phyloP scores from a whole-genome alignment of 2,329 filamentous ascomycete species.

The Penicillium vulpinum region DNA sequence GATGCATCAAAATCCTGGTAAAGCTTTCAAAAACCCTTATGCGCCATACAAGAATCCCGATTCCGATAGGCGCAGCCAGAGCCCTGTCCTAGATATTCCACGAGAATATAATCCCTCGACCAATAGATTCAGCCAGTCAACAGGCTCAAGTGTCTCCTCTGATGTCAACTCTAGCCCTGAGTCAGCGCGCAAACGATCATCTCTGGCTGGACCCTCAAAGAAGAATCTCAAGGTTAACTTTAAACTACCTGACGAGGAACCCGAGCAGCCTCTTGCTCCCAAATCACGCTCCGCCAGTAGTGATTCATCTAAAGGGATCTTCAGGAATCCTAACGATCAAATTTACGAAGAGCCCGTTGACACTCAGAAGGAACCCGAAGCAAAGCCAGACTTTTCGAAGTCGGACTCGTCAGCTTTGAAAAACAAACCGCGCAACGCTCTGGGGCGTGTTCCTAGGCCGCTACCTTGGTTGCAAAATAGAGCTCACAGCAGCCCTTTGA shows the following conservation, averaged over 20 bases:
- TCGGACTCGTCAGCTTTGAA: conserved; percentile 52
- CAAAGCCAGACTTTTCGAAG: conserved; percentile 30
- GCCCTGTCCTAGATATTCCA: conserved; percentile 28
- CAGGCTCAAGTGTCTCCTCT: conserved; percentile 19
- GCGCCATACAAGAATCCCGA: conserved; percentile 50
- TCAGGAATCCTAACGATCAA: conserved; percentile 60
- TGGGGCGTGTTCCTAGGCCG: conserved; percentile 48
- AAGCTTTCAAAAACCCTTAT: conserved; percentile 51
- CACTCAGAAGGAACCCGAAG: conserved; percentile 23
- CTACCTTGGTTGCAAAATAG: conserved; percentile 39
- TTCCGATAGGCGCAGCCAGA: conserved; percentile 43
- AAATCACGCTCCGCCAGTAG: conserved; percentile 36
- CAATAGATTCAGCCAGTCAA: conserved; percentile 18
- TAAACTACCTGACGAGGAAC: conserved; percentile 35
- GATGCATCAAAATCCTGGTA: conserved; percentile 59
- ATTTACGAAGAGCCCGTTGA: conserved; percentile 85
- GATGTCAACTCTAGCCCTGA: conserved; percentile 23
- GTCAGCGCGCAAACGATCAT: conserved; percentile 18
- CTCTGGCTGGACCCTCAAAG: conserved; percentile 26
- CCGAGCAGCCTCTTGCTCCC: conserved; percentile 13
- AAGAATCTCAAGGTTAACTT: conserved; percentile 46
- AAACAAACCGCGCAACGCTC: conserved; percentile 64
- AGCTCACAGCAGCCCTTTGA: conserved; percentile 44
- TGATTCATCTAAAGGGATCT: conserved; percentile 51
- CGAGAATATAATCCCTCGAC: neutral